phyloP scores from a whole-genome alignment of 495 filamentous ascomycete genomes.

The Penicillium subrubescens region DNA sequence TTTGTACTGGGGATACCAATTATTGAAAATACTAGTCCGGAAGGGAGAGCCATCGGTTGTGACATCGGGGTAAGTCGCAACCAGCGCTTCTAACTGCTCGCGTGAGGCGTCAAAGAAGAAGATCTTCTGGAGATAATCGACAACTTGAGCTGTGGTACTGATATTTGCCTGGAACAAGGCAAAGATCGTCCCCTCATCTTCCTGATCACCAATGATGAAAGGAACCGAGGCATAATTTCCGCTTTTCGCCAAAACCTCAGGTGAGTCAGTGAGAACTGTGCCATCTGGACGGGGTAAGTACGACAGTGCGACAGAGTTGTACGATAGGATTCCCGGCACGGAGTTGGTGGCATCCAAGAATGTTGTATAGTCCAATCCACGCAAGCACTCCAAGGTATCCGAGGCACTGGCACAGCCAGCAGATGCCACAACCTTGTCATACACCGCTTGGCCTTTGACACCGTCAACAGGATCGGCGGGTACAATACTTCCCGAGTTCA shows the following conservation, averaged over 20 bases:
- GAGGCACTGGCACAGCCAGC: slow-evolving; percentile 59
- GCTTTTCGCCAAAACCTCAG: slow-evolving; percentile 50
- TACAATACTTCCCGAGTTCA: slow-evolving; percentile 68
- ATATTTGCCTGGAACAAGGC: slow-evolving; percentile 66
- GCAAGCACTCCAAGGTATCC: slow-evolving; percentile 66
- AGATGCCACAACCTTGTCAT: slow-evolving; percentile 59
- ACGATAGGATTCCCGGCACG: slow-evolving; percentile 63
- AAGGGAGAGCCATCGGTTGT: slow-evolving; percentile 63
- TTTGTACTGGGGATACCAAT: slow-evolving; percentile 74
- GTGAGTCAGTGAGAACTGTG: slow-evolving; percentile 53
- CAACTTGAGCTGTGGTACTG: slow-evolving; percentile 55
- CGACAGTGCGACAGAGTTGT: slow-evolving; percentile 62
- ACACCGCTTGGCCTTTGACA: slow-evolving; percentile 62
- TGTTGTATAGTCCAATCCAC: slow-evolving; percentile 56
- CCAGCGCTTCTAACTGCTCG: slow-evolving; percentile 50
- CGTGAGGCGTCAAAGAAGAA: slow-evolving; percentile 57
- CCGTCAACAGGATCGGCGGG: slow-evolving; percentile 67
- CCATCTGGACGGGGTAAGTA: slow-evolving; percentile 70
- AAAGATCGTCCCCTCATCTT: slow-evolving; percentile 66
- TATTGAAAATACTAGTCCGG: slow-evolving; percentile 61
- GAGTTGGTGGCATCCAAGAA: slow-evolving; percentile 69
- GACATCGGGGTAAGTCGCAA: slow-evolving; percentile 57
- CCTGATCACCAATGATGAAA: slow-evolving; percentile 59
- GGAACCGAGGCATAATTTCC: slow-evolving; percentile 61
- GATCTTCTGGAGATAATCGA: slow-evolving; percentile 57